These are phyloP conservation scores for Adansonia rubrostipa DNA, from an alignment of 441 rosid species.

Conservation along the genomic window DNA sequence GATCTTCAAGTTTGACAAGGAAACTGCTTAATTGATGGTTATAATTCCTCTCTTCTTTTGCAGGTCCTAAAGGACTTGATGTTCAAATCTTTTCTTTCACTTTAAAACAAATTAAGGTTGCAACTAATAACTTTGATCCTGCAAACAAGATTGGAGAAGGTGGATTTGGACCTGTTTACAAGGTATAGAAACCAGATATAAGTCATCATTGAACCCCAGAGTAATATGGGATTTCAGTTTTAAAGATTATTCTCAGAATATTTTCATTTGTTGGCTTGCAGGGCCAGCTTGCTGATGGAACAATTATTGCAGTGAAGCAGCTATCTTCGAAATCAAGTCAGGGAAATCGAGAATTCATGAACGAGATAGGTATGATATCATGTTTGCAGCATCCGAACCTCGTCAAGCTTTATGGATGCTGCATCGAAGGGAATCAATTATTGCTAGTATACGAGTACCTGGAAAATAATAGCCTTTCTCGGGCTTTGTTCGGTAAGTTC, in stretches of 20 bases:
- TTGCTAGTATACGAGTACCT: conserved; percentile 59
- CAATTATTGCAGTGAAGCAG: conserved; percentile 60
- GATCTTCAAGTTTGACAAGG: background rate
- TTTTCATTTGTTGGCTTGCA: conserved; percentile 28
- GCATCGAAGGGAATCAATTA: conserved; percentile 59
- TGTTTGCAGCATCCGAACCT: conserved; percentile 62
- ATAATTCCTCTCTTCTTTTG: conserved; percentile 14
- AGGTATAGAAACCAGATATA: conserved; percentile 35
- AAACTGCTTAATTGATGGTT: no score
- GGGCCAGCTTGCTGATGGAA: conserved; percentile 58
- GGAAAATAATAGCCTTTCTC: conserved; percentile 64
- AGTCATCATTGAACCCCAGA: background rate
- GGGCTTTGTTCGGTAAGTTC: conserved; percentile 54
- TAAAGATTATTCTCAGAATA: background rate
- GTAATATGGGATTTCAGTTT: background rate
- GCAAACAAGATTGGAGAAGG: conserved; percentile 68
- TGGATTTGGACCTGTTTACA: conserved; percentile 66
- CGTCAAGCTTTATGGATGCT: conserved; percentile 65
- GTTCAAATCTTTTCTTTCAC: conserved; percentile 50
- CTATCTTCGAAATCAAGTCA: conserved; percentile 63
- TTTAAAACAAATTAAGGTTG: conserved; percentile 55
- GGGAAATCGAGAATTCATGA: conserved; percentile 65
- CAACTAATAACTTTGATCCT: conserved; percentile 52
- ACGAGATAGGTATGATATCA: conserved; percentile 64
- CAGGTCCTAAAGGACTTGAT: conserved; percentile 51